Evolutionary conservation across 2,329 filamentous ascomycete genomes (phyloP).

Genomic region (Stagonosporopsis tanaceti): DNA sequence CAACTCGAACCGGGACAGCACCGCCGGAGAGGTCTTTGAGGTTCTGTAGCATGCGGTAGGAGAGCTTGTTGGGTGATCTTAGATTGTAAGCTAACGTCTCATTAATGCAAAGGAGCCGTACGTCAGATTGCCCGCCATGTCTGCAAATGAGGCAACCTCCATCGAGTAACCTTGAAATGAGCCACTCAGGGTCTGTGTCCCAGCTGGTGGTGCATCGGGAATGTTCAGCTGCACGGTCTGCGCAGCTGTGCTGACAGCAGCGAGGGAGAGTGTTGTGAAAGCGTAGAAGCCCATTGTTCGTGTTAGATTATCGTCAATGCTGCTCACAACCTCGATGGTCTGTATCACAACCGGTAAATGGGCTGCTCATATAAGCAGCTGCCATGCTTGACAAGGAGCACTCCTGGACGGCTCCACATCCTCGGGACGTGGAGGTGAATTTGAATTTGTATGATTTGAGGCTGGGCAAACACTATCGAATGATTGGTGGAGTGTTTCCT

Average conservation of each 20-base stretch:
- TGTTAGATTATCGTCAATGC: neutral
- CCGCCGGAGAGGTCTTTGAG: conserved; percentile 25
- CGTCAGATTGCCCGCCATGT: conserved; percentile 24
- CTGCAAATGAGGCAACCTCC: conserved; percentile 26
- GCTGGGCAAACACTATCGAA: neutral
- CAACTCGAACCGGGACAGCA: conserved; percentile 23
- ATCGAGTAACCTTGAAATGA: conserved; percentile 27
- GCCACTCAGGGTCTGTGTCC: conserved; percentile 19
- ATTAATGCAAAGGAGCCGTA: neutral
- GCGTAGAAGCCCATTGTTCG: neutral
- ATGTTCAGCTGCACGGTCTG: conserved; percentile 9
- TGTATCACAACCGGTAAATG: neutral
- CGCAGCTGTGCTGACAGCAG: neutral
- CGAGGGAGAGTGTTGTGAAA: neutral
- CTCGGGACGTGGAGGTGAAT: conserved; percentile 10
- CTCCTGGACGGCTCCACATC: conserved; percentile 5
- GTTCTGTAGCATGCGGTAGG: conserved; percentile 28
- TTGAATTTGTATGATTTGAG: neutral
- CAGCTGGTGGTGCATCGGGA: conserved; percentile 17
- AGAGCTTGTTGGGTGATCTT: conserved; percentile 25
- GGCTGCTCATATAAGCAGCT: neutral
- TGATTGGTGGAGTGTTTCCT: conserved; percentile 5
- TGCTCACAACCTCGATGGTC: neutral
- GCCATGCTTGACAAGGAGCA: neutral
- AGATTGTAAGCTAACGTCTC: conserved; percentile 2